These are phyloP conservation scores for Zostera marina DNA, from an alignment of 116 monocot species.

Conservation along the genomic window DNA sequence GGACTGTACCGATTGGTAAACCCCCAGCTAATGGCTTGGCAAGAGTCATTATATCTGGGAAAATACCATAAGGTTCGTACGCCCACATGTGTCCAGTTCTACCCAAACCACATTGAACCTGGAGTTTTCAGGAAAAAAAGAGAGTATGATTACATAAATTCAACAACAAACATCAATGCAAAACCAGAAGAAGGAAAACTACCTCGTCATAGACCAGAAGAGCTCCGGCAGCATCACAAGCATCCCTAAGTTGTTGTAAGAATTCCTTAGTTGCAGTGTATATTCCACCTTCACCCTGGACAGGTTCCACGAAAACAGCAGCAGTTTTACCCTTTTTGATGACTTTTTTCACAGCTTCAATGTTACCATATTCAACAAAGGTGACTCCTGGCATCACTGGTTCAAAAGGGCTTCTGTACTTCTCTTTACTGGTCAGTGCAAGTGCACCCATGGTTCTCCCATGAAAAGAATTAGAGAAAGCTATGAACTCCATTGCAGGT, in stretches of 20 bases:
- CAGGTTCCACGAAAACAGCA: constrained; percentile 92
- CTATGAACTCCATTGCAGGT: constrained; percentile 50
- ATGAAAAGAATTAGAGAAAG: constrained; percentile 80
- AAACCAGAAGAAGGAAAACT: neutral
- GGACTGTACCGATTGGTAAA: constrained; percentile 63
- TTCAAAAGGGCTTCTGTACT: constrained; percentile 72
- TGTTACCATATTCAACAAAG: constrained; percentile 73
- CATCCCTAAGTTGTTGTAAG: constrained; percentile 36
- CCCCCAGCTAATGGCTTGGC: constrained; percentile 90
- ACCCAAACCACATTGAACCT: constrained; percentile 90
- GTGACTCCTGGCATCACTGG: constrained; percentile 90
- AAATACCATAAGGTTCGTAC: constrained; percentile 50
- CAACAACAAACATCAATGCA: no score
- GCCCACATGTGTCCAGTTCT: constrained; percentile 82
- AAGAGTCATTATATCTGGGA: constrained; percentile 83
- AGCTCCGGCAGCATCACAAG: constrained; percentile 61
- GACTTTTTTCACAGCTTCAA: constrained; percentile 29
- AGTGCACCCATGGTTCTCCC: constrained; percentile 87
- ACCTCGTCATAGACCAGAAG: constrained; percentile 94
- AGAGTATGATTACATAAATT: no score
- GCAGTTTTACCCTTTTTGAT: constrained; percentile 53
- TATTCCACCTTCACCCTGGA: constrained; percentile 97
- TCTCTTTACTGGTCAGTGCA: constrained; percentile 77
- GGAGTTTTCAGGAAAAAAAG: neutral
- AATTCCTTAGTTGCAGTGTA: constrained; percentile 75